Percentiles rank a stretch among this genome's conserved stretches.
phyloP scores from a whole-genome alignment of 495 filamentous ascomycete genomes.

The Tuber indicum region DNA sequence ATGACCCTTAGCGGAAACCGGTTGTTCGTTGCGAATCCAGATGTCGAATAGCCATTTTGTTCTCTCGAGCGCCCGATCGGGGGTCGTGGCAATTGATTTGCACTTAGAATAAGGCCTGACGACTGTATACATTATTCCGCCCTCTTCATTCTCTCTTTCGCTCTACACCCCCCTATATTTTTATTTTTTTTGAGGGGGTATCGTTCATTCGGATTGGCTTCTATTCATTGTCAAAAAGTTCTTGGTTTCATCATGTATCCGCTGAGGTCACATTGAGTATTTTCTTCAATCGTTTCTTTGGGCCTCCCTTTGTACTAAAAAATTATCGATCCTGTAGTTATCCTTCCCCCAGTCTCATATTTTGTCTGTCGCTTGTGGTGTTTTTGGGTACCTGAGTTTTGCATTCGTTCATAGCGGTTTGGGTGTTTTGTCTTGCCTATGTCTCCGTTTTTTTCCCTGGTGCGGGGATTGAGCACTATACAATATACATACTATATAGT shows the following conservation, averaged over 20 bases:
- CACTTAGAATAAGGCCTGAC: neutral
- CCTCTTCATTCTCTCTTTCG: slow-evolving; percentile 9
- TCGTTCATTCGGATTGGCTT: slow-evolving; percentile 35
- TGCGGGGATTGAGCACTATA: neutral
- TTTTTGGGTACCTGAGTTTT: slow-evolving; percentile 3
- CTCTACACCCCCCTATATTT: neutral
- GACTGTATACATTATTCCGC: slow-evolving; percentile 3
- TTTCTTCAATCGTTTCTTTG: neutral
- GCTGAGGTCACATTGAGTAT: neutral
- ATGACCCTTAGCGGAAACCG: slow-evolving; percentile 73
- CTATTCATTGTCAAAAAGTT: slow-evolving; percentile 13
- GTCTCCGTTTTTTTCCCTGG: neutral
- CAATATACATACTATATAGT: neutral
- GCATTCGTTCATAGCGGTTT: slow-evolving; percentile 1
- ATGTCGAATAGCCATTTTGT: slow-evolving; percentile 43
- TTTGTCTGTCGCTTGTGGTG: slow-evolving; percentile 16
- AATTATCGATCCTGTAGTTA: neutral
- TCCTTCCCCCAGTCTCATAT: neutral
- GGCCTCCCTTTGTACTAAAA: neutral
- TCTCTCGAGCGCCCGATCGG: neutral
- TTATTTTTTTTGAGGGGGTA: slow-evolving; percentile 12
- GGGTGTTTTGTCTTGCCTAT: neutral
- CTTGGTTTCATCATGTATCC: neutral
- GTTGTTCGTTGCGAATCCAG: slow-evolving; percentile 92
- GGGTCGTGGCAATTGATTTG: slow-evolving; percentile 21